Conservation (phyloP, 352 stramenopile species). For the Globisporangium viniferum region DNA sequence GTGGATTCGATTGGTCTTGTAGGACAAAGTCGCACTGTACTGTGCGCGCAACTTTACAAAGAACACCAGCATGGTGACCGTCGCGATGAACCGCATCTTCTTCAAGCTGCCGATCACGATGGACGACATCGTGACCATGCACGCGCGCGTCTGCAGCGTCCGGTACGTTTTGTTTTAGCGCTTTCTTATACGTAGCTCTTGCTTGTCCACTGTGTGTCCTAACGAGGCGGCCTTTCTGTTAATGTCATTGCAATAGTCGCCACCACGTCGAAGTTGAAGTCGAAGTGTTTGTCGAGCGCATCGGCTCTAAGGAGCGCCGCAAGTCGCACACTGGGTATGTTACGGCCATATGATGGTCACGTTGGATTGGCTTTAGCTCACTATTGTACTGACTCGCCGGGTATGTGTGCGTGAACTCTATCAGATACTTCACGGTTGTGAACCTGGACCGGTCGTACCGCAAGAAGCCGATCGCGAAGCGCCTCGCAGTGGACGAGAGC, state of each 20-base stretch:
- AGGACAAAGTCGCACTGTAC: constrained; percentile 26
- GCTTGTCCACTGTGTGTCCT: not conserved
- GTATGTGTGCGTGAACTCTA: not conserved
- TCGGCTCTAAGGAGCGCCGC: constrained; percentile 20
- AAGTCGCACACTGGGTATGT: constrained; percentile 28
- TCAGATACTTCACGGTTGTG: constrained; percentile 26
- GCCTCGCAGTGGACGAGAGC: constrained; percentile 20
- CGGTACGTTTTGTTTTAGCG: constrained; percentile 12
- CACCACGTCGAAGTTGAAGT: constrained; percentile 29
- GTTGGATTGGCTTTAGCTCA: not conserved
- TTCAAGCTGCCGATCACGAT: constrained; percentile 30
- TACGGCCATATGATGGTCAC: not conserved
- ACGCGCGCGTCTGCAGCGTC: constrained; percentile 24
- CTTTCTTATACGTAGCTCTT: not conserved
- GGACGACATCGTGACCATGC: constrained; percentile 30
- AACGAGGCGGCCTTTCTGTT: not conserved
- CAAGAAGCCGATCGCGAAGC: constrained; percentile 24
- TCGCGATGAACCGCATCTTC: constrained; percentile 28
- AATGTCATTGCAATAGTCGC: constrained; percentile 14
- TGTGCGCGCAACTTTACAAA: constrained; percentile 29
- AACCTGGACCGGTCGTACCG: constrained; percentile 26
- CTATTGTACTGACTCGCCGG: not conserved
- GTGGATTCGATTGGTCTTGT: not conserved
- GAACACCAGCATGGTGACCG: constrained; percentile 25
- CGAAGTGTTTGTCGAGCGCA: constrained; percentile 27